Conservation (phyloP, 2,329 filamentous ascomycete species). For the Diaporthe sp. region DNA sequence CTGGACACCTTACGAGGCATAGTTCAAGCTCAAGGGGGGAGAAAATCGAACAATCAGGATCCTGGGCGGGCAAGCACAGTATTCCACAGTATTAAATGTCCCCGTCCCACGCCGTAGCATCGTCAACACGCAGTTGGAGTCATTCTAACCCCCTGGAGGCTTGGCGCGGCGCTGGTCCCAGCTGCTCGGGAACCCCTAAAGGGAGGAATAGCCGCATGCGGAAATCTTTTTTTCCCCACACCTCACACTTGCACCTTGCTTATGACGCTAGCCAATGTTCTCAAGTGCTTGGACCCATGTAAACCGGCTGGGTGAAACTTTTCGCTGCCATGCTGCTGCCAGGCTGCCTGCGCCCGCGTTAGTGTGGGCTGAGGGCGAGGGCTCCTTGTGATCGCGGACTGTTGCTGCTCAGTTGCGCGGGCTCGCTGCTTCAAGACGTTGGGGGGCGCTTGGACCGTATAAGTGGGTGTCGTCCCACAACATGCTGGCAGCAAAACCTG, state of each 20-base stretch:
- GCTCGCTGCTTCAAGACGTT: no score
- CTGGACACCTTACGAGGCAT: conserved; percentile 27
- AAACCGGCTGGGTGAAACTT: background rate
- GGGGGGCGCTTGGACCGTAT: background rate
- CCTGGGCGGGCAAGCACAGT: background rate
- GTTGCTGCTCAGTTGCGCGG: conserved; percentile 33
- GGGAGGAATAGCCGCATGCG: conserved; percentile 34
- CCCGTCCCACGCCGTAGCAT: conserved; percentile 12
- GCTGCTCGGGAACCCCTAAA: conserved; percentile 32
- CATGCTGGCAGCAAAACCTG: conserved; percentile 5
- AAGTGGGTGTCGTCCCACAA: conserved; percentile 18
- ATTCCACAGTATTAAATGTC: background rate
- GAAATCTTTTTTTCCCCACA: background rate
- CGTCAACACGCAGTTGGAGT: background rate
- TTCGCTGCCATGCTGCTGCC: background rate
- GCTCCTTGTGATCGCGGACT: conserved; percentile 1
- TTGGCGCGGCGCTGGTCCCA: conserved; percentile 30
- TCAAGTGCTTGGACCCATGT: conserved; percentile 4
- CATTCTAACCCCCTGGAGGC: background rate
- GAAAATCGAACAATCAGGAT: background rate
- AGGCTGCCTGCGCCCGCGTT: background rate
- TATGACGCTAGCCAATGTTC: conserved; percentile 17
- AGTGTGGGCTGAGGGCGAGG: background rate
- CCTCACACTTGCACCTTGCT: background rate
- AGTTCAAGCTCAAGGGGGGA: conserved; percentile 11